phyloP scores from a whole-genome alignment of 2,329 filamentous ascomycete genomes.

The Paraconiothyrium brasiliense region DNA sequence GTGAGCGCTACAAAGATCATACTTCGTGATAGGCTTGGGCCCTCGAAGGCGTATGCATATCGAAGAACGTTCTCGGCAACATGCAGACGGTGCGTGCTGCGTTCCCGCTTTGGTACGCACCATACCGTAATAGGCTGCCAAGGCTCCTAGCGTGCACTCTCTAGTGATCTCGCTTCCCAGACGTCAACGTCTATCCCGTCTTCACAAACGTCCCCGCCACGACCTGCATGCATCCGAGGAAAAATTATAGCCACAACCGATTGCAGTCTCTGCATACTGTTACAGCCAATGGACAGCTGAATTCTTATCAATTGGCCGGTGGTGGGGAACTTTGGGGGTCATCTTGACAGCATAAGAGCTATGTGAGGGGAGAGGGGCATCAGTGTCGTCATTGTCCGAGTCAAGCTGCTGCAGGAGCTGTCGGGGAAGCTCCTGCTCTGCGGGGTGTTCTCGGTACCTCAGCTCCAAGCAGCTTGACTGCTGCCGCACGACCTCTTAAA shows the following conservation, averaged over 20 bases:
- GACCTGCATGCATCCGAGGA: conserved; percentile 10
- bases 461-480: neutral
- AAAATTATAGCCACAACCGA: neutral
- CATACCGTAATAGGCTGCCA: conserved; percentile 5
- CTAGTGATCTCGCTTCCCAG: conserved; percentile 5
- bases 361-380: neutral
- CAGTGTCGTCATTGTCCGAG: conserved; percentile 3
- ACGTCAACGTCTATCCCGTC: conserved; percentile 4
- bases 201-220: conserved; percentile 11
- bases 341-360: neutral
- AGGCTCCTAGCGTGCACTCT: conserved; percentile 9
- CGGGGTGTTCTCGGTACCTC: conserved; percentile 5
- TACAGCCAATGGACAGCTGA: conserved; percentile 1
- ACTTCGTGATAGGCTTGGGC: neutral
- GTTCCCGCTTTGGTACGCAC: conserved; percentile 1
- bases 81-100: conserved; percentile 1
- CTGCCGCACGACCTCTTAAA: conserved; percentile 1
- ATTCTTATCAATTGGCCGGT: conserved; percentile 10
- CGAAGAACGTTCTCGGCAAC: neutral
- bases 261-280: neutral
- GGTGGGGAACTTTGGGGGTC: neutral
- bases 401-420: conserved; percentile 5
- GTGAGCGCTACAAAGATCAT: neutral
- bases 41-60: neutral
- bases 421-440: conserved; percentile 2